Evolutionary conservation across 345 rosid genomes (phyloP), one percentile per base, ranked within the genome.

Genomic region (Populus pruinosa): DNA sequence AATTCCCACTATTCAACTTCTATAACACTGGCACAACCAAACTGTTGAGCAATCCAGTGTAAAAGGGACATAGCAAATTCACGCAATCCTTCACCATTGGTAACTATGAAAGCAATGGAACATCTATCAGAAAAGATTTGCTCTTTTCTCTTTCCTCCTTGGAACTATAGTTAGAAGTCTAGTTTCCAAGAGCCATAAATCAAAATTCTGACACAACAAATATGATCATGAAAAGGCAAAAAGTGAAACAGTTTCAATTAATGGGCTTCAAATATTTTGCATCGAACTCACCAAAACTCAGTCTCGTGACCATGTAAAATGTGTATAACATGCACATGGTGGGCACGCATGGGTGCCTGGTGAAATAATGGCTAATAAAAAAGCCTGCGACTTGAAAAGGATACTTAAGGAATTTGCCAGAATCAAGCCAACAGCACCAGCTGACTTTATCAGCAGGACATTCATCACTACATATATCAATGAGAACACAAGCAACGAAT

Each of bases 381-480:
- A 41, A 35, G 4, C 50, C 41, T 4, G 69, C 56, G 38, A 63
- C 35, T 27, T 29, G 18, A 79, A 71, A 80, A 88, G 95, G 97
- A 96, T 94, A 94, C 98, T 96, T 77, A 87, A 81, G 67, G 90
- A 87, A 82, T 96, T 96, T 47, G 99, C 98, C 73, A 94, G 69
- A 78, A 96, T 92, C 85, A 93, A 90, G 82, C 99, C 98, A 70
- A 89, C 84, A 67, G 97, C 95, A 76, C 99, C 98, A 3, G 88
- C 90, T 78, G 92, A 89, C 66, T 76, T 83, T 75, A 96, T 91
- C 70, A 96, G 78, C 72, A 89, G 66, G 83, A 92, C 83, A 85
- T 93, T 93, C 66, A 88, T 76, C 23, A 82, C 69, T 8, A 96
- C 75, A 82, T 89, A 90, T 41, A 91, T 80, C 72, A 84, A 61